Evolutionary conservation across 108 stramenopile genomes (phyloP).

Genomic region (Nitzschia sp.): DNA sequence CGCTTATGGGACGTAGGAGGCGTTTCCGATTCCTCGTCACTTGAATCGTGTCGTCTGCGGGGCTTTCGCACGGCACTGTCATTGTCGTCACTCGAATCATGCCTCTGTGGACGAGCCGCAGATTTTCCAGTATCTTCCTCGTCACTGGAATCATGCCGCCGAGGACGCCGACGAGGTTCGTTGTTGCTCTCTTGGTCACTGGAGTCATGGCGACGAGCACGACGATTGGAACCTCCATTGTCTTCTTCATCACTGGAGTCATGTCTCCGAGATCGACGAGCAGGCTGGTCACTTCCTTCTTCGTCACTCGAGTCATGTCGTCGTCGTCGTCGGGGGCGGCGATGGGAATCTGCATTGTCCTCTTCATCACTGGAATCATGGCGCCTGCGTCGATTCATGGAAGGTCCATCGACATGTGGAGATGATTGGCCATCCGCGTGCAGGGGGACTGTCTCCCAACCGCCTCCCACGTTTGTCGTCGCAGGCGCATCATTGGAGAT

Average conservation of each 20-base stretch:
- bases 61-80: neutral
- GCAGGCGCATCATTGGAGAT: neutral
- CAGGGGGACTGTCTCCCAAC: slow-evolving; percentile 12
- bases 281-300: neutral
- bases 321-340: neutral
- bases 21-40: too few species aligned
- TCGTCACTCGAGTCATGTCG: slow-evolving; percentile 25
- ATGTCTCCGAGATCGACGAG: neutral
- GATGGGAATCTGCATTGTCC: slow-evolving; percentile 3
- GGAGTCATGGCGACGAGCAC: slow-evolving; percentile 11
- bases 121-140: neutral
- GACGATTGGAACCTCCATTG: neutral
- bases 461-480: slow-evolving; percentile 1
- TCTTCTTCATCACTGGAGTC: neutral
- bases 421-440: neutral
- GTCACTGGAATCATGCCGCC: neutral
- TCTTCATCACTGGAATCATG: slow-evolving; percentile 25
- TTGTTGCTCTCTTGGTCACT: slow-evolving; percentile 12
- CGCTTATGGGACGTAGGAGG: too few species aligned
- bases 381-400: slow-evolving; percentile 9
- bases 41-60: neutral
- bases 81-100: neutral
- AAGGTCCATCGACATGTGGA: neutral
- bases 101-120: neutral
- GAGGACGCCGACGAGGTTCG: neutral